Evolutionary conservation across 306 rosid genomes (phyloP), one percentile per base, ranked within the genome.

Genomic region (Styphnolobium japonicum): DNA sequence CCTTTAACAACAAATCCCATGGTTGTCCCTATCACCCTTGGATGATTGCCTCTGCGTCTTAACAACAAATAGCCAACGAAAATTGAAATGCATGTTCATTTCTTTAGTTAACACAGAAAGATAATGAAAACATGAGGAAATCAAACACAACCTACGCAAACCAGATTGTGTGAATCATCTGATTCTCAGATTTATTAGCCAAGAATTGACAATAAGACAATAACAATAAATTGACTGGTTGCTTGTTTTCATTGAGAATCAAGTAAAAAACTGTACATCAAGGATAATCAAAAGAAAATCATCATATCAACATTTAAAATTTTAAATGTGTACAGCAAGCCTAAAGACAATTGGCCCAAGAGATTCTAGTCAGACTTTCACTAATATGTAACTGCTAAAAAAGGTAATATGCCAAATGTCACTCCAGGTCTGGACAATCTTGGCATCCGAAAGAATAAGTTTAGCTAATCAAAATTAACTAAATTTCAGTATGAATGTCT

Each of bases 291-390:
- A 51, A 79, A 73, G 10, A 46, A 79, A 43, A 56, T 37, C 15
- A 37, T 12, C 42, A 55, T 40, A 45, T 21, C 16, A 67, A 61
- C n/a, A 72, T 46, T 67, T 66, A 48, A 48, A 48, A 67, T 16
- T 29, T n/a, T n/a, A n/a, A n/a, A n/a, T n/a, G n/a, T 21, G 62
- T 71, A n/a, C 67, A 79, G 43, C 52, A 83, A 48, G 37, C 61
- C 78, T 58, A 1, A 45, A 73, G 65, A 39, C 22, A 45, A 56
- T 71, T 56, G 31, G 36, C 33, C 10, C 15, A 72, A 75, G 65
- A 43, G n/a, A 10, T 74, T 67, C 55, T 9, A 0, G 0, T 46
- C 58, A 67, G 65, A 67, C 48, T 34, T 75, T 18, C 16, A 21
- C 51, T 80, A 18, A 63, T 23, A 75, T 51, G 15, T 33, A 52